Conservation (phyloP, 2,329 filamentous ascomycete species). For the Hypoxylon sp. region DNA sequence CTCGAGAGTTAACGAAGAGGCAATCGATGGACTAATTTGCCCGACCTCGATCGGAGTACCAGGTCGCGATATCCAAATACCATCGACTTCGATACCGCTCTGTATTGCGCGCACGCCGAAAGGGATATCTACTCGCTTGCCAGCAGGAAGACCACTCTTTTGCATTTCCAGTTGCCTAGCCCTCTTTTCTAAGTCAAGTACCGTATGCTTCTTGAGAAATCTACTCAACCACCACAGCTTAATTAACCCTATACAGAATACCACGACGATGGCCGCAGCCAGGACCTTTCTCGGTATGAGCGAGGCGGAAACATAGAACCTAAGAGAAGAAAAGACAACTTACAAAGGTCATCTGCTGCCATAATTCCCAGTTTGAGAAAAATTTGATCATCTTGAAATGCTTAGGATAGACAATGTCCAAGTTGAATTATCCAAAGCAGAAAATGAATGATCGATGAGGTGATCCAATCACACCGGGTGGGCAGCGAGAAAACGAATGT, state of each 20-base stretch:
- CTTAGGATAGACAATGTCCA: conserved; percentile 44
- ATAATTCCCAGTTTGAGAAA: conserved; percentile 80
- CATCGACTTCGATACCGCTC: conserved; percentile 85
- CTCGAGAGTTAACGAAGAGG: conserved; percentile 47
- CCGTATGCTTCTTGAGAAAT: conserved; percentile 68
- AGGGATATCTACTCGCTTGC: conserved; percentile 74
- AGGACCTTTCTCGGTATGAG: conserved; percentile 72
- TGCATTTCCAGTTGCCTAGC: conserved; percentile 67
- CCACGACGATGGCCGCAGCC: conserved; percentile 76
- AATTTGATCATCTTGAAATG: conserved; percentile 63
- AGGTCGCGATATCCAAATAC: conserved; percentile 80
- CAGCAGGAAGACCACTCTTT: conserved; percentile 65
- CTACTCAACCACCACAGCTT: conserved; percentile 77
- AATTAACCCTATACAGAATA: conserved; percentile 76
- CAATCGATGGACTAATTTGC: conserved; percentile 44
- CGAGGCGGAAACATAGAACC: neutral
- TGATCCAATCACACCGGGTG: conserved; percentile 31
- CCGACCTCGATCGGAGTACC: conserved; percentile 56
- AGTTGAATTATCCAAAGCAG: conserved; percentile 44
- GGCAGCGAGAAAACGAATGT: conserved; percentile 36
- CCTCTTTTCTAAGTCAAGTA: conserved; percentile 76
- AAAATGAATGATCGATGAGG: conserved; percentile 32
- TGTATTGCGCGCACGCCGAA: conserved; percentile 91
- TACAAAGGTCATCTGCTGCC: conserved; percentile 93
- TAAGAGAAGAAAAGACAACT: conserved; percentile 56